Percentiles rank a stretch among this genome's conserved stretches.
These are phyloP conservation scores for Fusarium papillatum DNA, from an alignment of 2,329 filamentous ascomycete species.

Conservation along the genomic window DNA sequence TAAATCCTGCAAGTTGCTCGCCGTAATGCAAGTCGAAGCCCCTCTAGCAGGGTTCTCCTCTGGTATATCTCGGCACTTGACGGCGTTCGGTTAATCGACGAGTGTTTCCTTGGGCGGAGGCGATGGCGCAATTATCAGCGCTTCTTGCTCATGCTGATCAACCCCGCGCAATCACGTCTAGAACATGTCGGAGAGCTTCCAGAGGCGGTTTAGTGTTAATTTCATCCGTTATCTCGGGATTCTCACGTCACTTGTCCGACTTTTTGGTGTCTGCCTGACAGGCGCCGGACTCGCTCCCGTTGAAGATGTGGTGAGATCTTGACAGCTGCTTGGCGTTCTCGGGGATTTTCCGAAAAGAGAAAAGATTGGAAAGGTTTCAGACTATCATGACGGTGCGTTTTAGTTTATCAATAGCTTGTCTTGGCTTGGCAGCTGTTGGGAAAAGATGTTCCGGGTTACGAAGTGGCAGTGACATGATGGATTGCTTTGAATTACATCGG, in stretches of 20 bases:
- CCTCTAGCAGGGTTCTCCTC: conserved; percentile 1
- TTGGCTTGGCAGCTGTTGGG: neutral
- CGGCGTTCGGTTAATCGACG: neutral
- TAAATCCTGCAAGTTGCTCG: conserved; percentile 15
- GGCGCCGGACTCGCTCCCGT: neutral
- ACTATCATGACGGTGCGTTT: neutral
- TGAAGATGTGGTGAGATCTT: neutral
- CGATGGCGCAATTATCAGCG: conserved; percentile 36
- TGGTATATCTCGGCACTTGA: conserved; percentile 14
- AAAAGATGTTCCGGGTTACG: neutral
- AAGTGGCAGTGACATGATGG: neutral
- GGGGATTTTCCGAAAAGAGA: neutral
- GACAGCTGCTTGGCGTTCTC: neutral
- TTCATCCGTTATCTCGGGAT: neutral
- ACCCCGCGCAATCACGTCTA: conserved; percentile 6
- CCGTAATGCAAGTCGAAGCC: conserved; percentile 7
- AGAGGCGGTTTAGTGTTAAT: neutral
- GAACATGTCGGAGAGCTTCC: neutral
- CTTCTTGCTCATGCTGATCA: conserved; percentile 37
- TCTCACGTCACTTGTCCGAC: conserved; percentile 13
- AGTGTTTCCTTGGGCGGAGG: neutral
- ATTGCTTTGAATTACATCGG: neutral
- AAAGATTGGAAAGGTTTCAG: neutral
- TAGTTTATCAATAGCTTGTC: neutral
- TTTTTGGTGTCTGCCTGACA: neutral